Evolutionary conservation across 371 early-diverging fungal species (phyloP).

Genomic region (Mortierella sp.): DNA sequence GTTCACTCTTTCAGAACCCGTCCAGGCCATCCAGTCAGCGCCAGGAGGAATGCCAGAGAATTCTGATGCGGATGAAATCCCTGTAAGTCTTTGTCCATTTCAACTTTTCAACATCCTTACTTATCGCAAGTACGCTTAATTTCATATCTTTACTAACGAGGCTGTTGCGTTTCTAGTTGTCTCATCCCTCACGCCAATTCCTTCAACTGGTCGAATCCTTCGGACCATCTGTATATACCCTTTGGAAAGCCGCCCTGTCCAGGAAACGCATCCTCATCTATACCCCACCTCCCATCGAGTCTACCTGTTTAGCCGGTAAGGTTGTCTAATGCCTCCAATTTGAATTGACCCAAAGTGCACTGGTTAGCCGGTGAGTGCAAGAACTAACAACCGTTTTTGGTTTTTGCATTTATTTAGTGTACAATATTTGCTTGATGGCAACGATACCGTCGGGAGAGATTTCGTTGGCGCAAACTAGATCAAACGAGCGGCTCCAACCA

Average conservation of each 20-base stretch:
- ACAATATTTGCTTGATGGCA: constrained; percentile 62
- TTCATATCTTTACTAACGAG: neutral
- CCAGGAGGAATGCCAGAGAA: constrained; percentile 16
- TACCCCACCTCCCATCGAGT: constrained; percentile 64
- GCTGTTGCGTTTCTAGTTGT: constrained; percentile 14
- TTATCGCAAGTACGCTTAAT: neutral
- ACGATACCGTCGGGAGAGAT: constrained; percentile 39
- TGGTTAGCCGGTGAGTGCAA: neutral
- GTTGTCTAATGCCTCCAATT: too few relatives aligned
- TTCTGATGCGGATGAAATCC: constrained; percentile 27
- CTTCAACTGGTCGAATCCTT: constrained; percentile 60
- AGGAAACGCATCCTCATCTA: constrained; percentile 69
- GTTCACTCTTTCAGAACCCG: constrained; percentile 48
- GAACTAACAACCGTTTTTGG: neutral
- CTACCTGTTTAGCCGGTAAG: constrained; percentile 65
- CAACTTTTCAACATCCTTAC: neutral
- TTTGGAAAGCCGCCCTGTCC: constrained; percentile 73
- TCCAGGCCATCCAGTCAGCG: constrained; percentile 11
- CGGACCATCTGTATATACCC: constrained; percentile 67
- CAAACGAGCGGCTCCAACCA: constrained; percentile 49
- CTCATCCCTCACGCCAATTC: constrained; percentile 59
- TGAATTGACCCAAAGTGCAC: too few relatives aligned
- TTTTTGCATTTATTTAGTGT: constrained; percentile 37
- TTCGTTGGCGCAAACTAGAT: constrained; percentile 22
- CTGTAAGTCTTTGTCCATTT: constrained; percentile 10